Base-by-base conservation (phyloP, 768 basidiomycete genomes). In the Hydnomerulius pinastri region DNA sequence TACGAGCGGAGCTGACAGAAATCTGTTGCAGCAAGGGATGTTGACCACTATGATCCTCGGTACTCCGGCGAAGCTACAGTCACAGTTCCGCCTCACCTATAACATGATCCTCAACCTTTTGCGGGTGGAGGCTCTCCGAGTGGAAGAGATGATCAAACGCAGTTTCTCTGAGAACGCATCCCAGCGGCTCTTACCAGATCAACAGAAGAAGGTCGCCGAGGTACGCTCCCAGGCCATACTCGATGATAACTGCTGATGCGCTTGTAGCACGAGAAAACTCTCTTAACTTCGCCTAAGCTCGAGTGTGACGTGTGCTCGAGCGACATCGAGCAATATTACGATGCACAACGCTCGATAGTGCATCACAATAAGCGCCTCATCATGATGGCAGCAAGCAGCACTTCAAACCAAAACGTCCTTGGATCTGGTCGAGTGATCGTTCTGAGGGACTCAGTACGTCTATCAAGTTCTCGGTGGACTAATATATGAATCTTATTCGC, bases 111-210 rank as follows among this genome's bases (percentile, higher is more conserved):
- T 99, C 53, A 99, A 99, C 64, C 73, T 99, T 32, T 79, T 99
- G 9, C 85, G 97, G 17, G 97, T 99, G 9, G 97, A 99, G 64
- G 95, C 97, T 0, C 76, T 99, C 40, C 79, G 86, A 51, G 96
- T 98, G 15, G 97, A 99, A 64, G 97, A 99, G 70, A 99, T 99
- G 97, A 98, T 99, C 65, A 98, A 98, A 69, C 80, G 97, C 32
- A 94, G 92, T 66, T 99, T 99, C 70, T 98, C 97, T 15, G 97
- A 99, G 73, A 98, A 98, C 64, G 86, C 93, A 1, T 89, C 97
- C 0, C 97, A 99, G 63, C 78, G 87, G 32, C 73, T 98, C 37
- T 73, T 98, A 25, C 97, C 97, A 4, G 93, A 96, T 47, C 92
- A 98, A 54, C 93, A 98, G 68, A 85, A 87, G 66, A 82, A 87